These are phyloP conservation scores for Gaillardinia entomophila DNA, from an alignment of 805 yeast species.

Conservation along the genomic window DNA sequence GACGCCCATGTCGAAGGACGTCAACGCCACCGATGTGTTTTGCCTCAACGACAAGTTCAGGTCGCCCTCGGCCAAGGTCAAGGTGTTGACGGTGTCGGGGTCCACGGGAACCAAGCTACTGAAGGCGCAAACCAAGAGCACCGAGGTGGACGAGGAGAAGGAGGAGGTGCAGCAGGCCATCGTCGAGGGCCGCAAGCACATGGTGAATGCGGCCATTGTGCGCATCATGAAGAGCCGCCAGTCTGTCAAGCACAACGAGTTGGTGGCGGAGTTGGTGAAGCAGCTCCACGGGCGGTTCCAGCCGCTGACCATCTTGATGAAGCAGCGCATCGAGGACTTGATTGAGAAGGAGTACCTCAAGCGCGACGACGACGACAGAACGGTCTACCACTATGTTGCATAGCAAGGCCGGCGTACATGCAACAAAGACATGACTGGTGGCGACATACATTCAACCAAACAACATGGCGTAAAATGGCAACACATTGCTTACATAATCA, in stretches of 20 bases:
- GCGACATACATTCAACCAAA: too few species aligned
- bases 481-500: too few species aligned
- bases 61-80: slow-evolving; percentile 62
- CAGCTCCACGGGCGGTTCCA: slow-evolving; percentile 59
- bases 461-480: too few species aligned
- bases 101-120: slow-evolving; percentile 15
- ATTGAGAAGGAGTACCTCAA: slow-evolving; percentile 78
- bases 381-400: slow-evolving; percentile 65
- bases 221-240: slow-evolving; percentile 80
- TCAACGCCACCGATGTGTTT: slow-evolving; percentile 59
- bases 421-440: too few species aligned
- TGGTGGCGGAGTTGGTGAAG: slow-evolving; percentile 59
- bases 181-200: slow-evolving; percentile 57
- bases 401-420: too few species aligned
- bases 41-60: slow-evolving; percentile 63
- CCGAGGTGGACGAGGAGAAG: slow-evolving; percentile 50
- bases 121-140: slow-evolving; percentile 20
- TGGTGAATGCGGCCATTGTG: slow-evolving; percentile 81
- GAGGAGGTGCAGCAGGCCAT: slow-evolving; percentile 51
- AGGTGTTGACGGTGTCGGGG: slow-evolving; percentile 63
- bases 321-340: slow-evolving; percentile 66
- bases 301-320: slow-evolving; percentile 63
- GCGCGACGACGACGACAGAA: slow-evolving; percentile 58
- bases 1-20: slow-evolving; percentile 68
- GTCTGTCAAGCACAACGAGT: slow-evolving; percentile 52